Evolutionary conservation across 805 yeast genomes (phyloP), one percentile per base, ranked within the genome.

Genomic region (Zygoascus ofunaensis): DNA sequence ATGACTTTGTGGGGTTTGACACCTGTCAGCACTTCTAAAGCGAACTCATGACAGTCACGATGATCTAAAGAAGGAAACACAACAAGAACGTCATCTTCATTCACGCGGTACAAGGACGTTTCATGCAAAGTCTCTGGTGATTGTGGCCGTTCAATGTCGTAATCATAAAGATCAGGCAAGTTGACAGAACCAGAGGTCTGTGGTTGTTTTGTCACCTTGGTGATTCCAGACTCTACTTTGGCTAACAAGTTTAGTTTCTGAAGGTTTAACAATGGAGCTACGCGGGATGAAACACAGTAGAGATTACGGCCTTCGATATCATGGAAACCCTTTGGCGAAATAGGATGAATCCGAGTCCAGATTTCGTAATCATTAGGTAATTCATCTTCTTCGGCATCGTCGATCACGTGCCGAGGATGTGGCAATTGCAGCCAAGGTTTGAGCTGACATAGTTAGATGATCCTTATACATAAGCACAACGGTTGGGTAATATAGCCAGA

Each of bases 371-470:
- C 48, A 17, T 45, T 50, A 15, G 42, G 36, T 5, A 36, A 44
- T 7, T 44, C 52, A 30, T 58, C 57, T 34, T 56, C 63, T 12
- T 56, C 63, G 7, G 64, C 71, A 38, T 73, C 76, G 38, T 71
- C 74, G 22, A 77, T 54, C 5, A 68, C 49, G 56, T 77, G 80
- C 48, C 82, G 71, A 17, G 76, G 72, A n/a, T 70, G 61, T 28
- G 69, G 71, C 38, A 60, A 54, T 34, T 72, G 77, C 21, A 65
- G 62, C 71, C 74, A 66, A 34, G 59, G 59, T 52, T 55, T 55
- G 39, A 55, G 48, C 55, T 54, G n/a, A 8, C n/a, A n/a, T 3
- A 10, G 36, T 26, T 26, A 26, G 30, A 26, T 8, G 12, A 26
- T 26, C 30, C 30, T 8, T 26, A 7, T 26, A 26, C 30, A 26